Percentiles rank a stretch among this genome's conserved stretches.
Evolutionary conservation across 2,329 filamentous ascomycete species (phyloP).

Genomic region (Lecanosticta acicola): DNA sequence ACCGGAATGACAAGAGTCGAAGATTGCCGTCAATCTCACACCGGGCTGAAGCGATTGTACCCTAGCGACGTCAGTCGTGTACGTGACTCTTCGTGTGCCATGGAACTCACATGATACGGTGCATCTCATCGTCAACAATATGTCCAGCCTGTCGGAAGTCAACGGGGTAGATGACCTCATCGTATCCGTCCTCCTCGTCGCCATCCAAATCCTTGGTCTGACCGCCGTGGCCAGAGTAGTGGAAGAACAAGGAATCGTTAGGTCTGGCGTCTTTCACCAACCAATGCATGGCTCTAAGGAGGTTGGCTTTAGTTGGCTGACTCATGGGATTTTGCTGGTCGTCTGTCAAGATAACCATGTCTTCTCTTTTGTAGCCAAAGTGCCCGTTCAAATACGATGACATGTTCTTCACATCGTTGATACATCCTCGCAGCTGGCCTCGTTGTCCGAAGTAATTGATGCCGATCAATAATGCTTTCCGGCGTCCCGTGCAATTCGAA

Average conservation of each 20-base stretch:
- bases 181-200: conserved; percentile 75
- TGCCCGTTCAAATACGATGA: conserved; percentile 80
- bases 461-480: conserved; percentile 86
- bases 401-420: conserved; percentile 98
- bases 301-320: conserved; percentile 92
- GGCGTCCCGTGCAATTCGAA: conserved; percentile 78
- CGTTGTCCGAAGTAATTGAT: conserved; percentile 96
- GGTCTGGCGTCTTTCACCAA: conserved; percentile 86
- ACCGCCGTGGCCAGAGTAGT: conserved; percentile 87
- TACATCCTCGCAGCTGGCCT: conserved; percentile 85
- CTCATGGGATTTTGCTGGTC: conserved; percentile 97
- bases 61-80: conserved; percentile 26
- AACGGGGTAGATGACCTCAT: conserved; percentile 79
- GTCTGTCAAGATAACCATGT: conserved; percentile 95
- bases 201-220: conserved; percentile 74
- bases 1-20: conserved; percentile 75
- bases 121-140: conserved; percentile 80
- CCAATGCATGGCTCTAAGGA: conserved; percentile 95
- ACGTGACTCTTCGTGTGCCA: not conserved
- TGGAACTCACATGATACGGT: conserved; percentile 56
- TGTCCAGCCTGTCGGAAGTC: conserved; percentile 75
- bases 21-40: conserved; percentile 76
- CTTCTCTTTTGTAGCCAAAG: conserved; percentile 88
- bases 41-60: conserved; percentile 73
- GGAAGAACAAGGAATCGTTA: conserved; percentile 95